Evolutionary conservation across 1,139 yeast genomes (phyloP), one percentile per base, ranked within the genome.

Genomic region (Spathaspora sp.): DNA sequence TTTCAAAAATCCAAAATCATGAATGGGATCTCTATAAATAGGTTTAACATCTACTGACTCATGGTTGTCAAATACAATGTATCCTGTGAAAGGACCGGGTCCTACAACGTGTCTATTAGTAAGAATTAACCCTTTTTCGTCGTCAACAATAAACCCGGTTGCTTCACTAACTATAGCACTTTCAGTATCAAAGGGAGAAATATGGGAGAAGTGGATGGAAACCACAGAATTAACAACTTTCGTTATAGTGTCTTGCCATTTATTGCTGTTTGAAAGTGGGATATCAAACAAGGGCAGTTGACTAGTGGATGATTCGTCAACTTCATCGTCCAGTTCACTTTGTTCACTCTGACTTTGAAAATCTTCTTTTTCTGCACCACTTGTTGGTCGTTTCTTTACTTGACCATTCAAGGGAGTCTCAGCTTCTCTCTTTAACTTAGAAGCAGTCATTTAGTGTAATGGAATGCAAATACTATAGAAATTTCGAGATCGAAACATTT

Each of bases 101-200:
- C 97, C 96, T 38, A 90, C 96, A 41, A 90, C 97, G 61, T 90
- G 97, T 63, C 97, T 80, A 67, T 91, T 91, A 11, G 97, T 91
- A 61, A 91, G 74, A 49, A 91, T 89, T 51, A 89, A 78, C 8
- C 98, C 98, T 38, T 81, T 66, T 47, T 77, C 72, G 3, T 91
- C 76, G 63, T 91, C 97, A 10, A 91, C 97, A n/a, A 91, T 89
- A 63, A 91, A 90, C 6, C 97, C 98, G 1, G 97, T 89, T 15
- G 97, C 97, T 63, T 90, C 96, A 51, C 95, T 84, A 17, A 86
- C 90, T 36, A 86, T 67, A 1, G 96, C 84, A 2, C 83, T 68
- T 57, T 91, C 98, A 34, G 95, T 86, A 60, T 91, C 98, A 59
- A 90, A 90, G 51, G 85, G 82, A 15, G 84, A 81, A n/a, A 89